phyloP scores from a whole-genome alignment of 257 asterid genomes.

The Solanum lycopersicoides region DNA sequence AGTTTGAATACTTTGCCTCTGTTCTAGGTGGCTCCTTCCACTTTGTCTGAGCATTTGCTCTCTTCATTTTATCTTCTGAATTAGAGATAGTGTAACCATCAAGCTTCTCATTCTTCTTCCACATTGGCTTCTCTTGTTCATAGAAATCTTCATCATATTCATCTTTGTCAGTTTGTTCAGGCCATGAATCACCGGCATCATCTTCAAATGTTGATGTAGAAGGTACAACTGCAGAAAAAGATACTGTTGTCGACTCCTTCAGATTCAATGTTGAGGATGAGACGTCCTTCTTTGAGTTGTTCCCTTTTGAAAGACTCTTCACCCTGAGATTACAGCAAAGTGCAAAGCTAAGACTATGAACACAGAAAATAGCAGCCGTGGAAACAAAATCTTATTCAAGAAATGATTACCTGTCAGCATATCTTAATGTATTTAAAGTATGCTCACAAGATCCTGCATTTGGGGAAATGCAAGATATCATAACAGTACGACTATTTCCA shows the following conservation, averaged over 20 bases:
- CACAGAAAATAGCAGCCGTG: not conserved
- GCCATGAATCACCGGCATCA: conserved; percentile 78
- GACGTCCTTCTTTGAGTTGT: conserved; percentile 63
- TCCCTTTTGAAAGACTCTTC: conserved; percentile 92
- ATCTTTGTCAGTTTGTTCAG: conserved; percentile 72
- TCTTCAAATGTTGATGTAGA: conserved; percentile 62
- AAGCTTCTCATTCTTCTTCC: conserved; percentile 45
- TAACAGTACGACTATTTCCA: conserved; percentile 93
- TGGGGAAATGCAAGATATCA: conserved; percentile 92
- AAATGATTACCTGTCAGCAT: conserved; percentile 74
- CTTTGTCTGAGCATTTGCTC: conserved; percentile 49
- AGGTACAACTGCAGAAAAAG: conserved; percentile 41
- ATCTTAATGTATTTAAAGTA: conserved; percentile 89
- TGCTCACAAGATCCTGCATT: conserved; percentile 95
- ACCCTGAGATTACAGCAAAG: conserved; percentile 40
- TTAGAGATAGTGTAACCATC: conserved; percentile 38
- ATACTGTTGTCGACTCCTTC: conserved; percentile 66
- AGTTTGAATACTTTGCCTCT: conserved; percentile 35
- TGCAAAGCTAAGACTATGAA: not conserved
- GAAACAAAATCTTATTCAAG: not conserved
- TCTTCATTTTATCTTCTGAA: conserved; percentile 53
- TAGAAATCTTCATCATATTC: conserved; percentile 70
- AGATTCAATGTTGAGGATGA: conserved; percentile 51
- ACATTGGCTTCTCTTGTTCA: conserved; percentile 64
- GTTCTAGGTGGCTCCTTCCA: conserved; percentile 73